Base-by-base conservation (phyloP, 768 basidiomycete genomes). In the Agaricus subrufescens region DNA sequence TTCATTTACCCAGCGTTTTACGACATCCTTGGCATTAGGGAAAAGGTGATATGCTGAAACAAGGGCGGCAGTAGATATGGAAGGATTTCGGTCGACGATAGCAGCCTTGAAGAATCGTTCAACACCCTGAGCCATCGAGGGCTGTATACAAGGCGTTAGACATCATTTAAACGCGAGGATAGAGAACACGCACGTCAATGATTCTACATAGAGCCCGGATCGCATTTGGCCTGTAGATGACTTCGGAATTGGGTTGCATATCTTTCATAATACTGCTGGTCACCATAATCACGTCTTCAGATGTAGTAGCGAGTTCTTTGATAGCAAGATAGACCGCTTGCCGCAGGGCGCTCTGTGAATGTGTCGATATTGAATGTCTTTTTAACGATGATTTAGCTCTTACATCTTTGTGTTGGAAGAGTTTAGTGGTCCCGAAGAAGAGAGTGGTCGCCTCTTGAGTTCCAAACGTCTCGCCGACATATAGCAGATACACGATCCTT, bases 251-350 rank as follows among this genome's bases (percentile, higher is more conserved):
- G 53, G 95, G 90, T 66, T 99, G 97, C 94, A 98, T 99, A 67
- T 99, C 97, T 77, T 98, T 98, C 95, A 97, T 97, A 71, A 99
- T 98, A 66, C 94, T 97, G 70, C 88, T 91, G 9, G 97, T 99
- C 60, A 98, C 95, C 94, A 99, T 99, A 63, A 99, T 97, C 29
- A 98, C 94, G 77, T 98, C 96, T 71, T 99, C 94, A 14, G 97
- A 93, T n/a, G 89, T 88, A 37, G 83, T 86, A 29, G 94, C 89
- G 10, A 99, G 81, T 71, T 99, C 97, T 76, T 98, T 99, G 76
- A 99, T 98, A 50, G 96, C 91, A 58, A 99, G 81, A 75, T 99
- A 99, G 26, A 99, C 95, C 76, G 94, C 95, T 72, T 99, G 97
- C 56, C 97, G 86, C 59, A 99, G 78, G 9, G 95, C 95, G 65